A percentile compares a stretch with the other conserved stretches of the same genome.
phyloP scores from a whole-genome alignment of 768 basidiomycete genomes.

The Russula sp. region DNA sequence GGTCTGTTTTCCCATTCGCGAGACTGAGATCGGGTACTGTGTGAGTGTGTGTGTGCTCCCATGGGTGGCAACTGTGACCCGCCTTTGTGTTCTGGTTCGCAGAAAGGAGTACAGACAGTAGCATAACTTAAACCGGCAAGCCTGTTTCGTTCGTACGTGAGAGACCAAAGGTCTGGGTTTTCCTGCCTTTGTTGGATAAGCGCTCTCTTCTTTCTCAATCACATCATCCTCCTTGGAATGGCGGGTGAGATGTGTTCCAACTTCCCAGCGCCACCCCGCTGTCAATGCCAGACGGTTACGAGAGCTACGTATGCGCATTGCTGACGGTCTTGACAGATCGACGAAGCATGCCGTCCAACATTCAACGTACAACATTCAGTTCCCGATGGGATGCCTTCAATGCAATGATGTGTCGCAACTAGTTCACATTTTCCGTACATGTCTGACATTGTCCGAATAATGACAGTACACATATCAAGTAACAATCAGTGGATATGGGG shows the following conservation, averaged over 20 bases:
- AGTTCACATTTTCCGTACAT: constrained; percentile 16
- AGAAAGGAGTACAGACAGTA: not conserved
- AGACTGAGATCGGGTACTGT: not conserved
- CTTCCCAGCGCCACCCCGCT: not conserved
- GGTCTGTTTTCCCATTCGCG: not conserved
- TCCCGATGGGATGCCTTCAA: not conserved
- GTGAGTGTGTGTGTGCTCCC: too few species aligned
- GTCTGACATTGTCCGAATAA: constrained; percentile 13
- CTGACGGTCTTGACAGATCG: not conserved
- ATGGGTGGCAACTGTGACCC: too few species aligned
- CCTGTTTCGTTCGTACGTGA: not conserved
- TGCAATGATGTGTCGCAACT: not conserved
- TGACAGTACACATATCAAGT: constrained; percentile 25
- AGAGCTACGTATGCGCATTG: not conserved
- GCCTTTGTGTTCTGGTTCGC: too few species aligned
- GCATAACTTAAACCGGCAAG: not conserved
- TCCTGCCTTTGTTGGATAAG: too few species aligned
- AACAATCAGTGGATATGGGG: constrained; percentile 9
- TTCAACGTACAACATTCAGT: not conserved
- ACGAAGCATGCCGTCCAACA: not conserved
- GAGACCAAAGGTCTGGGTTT: not conserved
- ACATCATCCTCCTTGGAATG: too few species aligned
- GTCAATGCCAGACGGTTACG: not conserved
- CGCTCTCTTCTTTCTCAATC: not conserved
- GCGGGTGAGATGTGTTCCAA: not conserved